Evolutionary conservation across 2,329 filamentous ascomycete genomes (phyloP), one percentile per base, ranked within the genome.

Genomic region (Byssochlamys sp.): DNA sequence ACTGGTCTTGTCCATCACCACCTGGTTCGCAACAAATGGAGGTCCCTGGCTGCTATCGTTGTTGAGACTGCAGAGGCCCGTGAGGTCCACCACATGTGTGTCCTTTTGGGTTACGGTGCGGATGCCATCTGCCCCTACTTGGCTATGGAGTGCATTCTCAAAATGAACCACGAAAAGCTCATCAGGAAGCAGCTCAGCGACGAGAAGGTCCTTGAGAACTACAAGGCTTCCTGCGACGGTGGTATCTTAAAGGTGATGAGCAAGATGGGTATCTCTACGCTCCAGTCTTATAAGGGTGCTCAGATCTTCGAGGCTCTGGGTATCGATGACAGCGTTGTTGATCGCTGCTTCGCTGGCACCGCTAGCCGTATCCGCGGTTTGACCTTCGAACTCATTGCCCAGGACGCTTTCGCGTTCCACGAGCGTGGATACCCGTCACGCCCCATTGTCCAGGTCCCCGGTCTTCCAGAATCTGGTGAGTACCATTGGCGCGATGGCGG

Each of bases 221-320:
- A 96, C 82, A 95, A 95, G 78, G 89, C 95, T 74, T 96, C 92
- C 61, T 92, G 89, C 67, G 91, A 96, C 65, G 92, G 92, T 69
- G 92, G 92, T 78, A 96, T 97, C 62, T 80, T 97, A 62, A 97
- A 97, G 77, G 92, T 97, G 72, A 97, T 97, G 92, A 94, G 88
- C 74, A 97, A 97, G 81, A 97, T 97, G 92, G 92, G 92, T 78
- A 97, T 97, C 63, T 96, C 92, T 5, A 97, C 92, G 31, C 80
- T 97, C 52, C 90, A 92, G 69, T 92, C 88, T 65, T 97, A 97
- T 81, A 97, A 97, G 80, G 92, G 92, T 70, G 92, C 92, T 57
- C 92, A 97, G 78, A 97, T 97, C 63, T 97, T 96, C 66, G 92
- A 97, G 73, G 91, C 91, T 53, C 87, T 97, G 50, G 92, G 92